Evolutionary conservation across 1,284 basidiomycete genomes (phyloP).

Genomic region (Trametes pubescens): DNA sequence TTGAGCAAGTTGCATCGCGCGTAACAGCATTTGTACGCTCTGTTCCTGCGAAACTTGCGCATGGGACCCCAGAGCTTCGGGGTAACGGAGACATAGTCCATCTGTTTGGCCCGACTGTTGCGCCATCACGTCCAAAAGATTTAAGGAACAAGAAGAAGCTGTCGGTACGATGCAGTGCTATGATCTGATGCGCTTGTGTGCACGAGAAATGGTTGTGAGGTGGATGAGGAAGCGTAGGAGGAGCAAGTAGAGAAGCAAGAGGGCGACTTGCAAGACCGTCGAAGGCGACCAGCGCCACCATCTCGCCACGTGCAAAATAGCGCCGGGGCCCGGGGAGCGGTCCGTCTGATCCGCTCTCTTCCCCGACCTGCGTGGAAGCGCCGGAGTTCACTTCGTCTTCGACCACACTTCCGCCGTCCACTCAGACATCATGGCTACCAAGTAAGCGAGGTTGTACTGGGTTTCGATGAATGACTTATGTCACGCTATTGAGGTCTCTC

Average conservation of each 20-base stretch:
- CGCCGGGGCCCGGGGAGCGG: neutral
- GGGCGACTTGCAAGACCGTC: neutral
- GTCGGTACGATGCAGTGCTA: no score
- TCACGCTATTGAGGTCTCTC: slow-evolving; percentile 34
- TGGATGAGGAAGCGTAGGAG: neutral
- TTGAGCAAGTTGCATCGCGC: slow-evolving; percentile 61
- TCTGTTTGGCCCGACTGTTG: slow-evolving; percentile 37
- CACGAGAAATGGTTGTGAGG: no score
- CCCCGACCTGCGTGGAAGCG: no score
- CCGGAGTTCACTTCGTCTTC: neutral
- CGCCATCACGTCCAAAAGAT: slow-evolving; percentile 18
- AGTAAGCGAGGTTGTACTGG: slow-evolving; percentile 9
- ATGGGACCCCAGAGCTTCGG: slow-evolving; percentile 67
- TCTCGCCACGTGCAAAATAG: neutral
- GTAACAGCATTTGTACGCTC: slow-evolving; percentile 65
- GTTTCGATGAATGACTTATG: neutral
- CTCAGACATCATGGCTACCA: slow-evolving; percentile 21
- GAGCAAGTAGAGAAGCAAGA: neutral
- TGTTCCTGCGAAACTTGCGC: slow-evolving; percentile 61
- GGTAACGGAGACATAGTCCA: slow-evolving; percentile 67
- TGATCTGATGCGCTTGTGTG: no score
- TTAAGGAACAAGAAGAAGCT: neutral
- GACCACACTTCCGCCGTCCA: neutral
- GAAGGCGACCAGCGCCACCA: slow-evolving; percentile 5
- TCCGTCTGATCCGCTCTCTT: neutral